A percentile compares a stretch with the other conserved stretches of the same genome.
Conservation (phyloP, 805 yeast genomes). For the Cyberlindnera petersonii region DNA sequence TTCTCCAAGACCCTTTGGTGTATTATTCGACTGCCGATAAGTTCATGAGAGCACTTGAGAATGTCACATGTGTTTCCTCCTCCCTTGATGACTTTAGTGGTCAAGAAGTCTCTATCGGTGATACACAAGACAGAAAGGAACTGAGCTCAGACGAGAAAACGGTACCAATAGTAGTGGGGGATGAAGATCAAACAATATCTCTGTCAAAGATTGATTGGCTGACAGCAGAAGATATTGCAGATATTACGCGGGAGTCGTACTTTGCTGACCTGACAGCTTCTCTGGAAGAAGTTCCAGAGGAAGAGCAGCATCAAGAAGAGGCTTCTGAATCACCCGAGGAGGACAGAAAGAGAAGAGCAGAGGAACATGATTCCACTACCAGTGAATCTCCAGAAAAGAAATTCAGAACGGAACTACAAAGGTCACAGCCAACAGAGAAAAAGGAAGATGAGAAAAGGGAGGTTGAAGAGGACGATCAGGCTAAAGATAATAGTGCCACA, state of each 20-base stretch:
- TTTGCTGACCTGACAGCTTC: slow-evolving; percentile 14
- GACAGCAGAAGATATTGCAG: slow-evolving; percentile 21
- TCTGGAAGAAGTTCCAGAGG: slow-evolving; percentile 10
- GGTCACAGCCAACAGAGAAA: background rate
- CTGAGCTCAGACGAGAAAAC: slow-evolving; percentile 1
- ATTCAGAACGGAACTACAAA: slow-evolving; percentile 10
- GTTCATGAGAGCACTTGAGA: slow-evolving; percentile 40
- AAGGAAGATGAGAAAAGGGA: slow-evolving; percentile 1
- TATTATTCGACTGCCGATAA: slow-evolving; percentile 38
- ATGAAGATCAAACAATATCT: slow-evolving; percentile 22
- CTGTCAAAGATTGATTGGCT: slow-evolving; percentile 27
- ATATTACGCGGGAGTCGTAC: slow-evolving; percentile 21
- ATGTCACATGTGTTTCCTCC: slow-evolving; percentile 20
- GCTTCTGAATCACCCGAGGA: slow-evolving; percentile 5
- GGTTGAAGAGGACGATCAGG: background rate
- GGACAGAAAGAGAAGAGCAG: slow-evolving; percentile 7
- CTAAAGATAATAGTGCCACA: background rate
- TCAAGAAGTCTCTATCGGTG: background rate
- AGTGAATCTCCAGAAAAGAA: slow-evolving; percentile 24
- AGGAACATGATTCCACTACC: background rate
- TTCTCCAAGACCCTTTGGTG: slow-evolving; percentile 41
- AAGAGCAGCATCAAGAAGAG: slow-evolving; percentile 5
- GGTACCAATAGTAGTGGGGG: slow-evolving; percentile 14
- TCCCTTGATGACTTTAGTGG: slow-evolving; percentile 11
- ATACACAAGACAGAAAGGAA: background rate